Percentiles rank a stretch among this genome's conserved stretches.
phyloP scores from a whole-genome alignment of 139 green algal species.

The Coccomyxa sp. region DNA sequence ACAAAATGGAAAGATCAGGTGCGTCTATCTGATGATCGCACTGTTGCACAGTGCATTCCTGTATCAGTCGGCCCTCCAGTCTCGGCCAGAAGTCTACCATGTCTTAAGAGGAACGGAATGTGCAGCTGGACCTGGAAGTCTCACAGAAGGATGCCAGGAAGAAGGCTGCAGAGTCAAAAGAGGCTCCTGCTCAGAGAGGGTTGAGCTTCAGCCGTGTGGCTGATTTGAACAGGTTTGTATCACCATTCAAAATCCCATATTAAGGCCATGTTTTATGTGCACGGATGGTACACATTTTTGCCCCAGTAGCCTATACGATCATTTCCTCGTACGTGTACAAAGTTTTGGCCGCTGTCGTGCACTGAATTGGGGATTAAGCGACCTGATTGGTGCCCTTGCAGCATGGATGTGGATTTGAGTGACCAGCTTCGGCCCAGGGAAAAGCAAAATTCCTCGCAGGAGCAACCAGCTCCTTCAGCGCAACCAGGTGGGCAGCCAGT shows the following conservation, averaged over 20 bases:
- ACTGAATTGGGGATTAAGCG: not conserved
- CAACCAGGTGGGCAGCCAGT: too few species aligned
- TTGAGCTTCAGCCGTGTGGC: slow-evolving; percentile 46
- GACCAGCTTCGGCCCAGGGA: slow-evolving; percentile 13
- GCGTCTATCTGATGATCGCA: too few species aligned
- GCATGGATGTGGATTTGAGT: slow-evolving; percentile 64
- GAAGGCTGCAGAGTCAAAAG: too few species aligned
- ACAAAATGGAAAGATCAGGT: slow-evolving; percentile 65
- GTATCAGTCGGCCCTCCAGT: not conserved
- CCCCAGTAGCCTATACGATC: not conserved
- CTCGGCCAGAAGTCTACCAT: not conserved
- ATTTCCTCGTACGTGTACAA: not conserved
- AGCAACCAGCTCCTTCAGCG: not conserved
- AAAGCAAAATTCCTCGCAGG: not conserved
- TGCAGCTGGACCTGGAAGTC: slow-evolving; percentile 42
- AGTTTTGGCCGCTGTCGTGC: not conserved
- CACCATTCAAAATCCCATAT: not conserved
- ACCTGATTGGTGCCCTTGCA: not conserved
- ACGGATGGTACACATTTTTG: not conserved
- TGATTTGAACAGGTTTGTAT: slow-evolving; percentile 20
- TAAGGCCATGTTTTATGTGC: too few species aligned
- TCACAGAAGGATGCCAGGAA: slow-evolving; percentile 13
- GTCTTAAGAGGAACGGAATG: not conserved
- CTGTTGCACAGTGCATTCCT: not conserved
- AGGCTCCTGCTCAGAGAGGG: slow-evolving; percentile 11